Base-by-base conservation (phyloP, 352 stramenopile genomes). In the Phytophthora cryptogea region DNA sequence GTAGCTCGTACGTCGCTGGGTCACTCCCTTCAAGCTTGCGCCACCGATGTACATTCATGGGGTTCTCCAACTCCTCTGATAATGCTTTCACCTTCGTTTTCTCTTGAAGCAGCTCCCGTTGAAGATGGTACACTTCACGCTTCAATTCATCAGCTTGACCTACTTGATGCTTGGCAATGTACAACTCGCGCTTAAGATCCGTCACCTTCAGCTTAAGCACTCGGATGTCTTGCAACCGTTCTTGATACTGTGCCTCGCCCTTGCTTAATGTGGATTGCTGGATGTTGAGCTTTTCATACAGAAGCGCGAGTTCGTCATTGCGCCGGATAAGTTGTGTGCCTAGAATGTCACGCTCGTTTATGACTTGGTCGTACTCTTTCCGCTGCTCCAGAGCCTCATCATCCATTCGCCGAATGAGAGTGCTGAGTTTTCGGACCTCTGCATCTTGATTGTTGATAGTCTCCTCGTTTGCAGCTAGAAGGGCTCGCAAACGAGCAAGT, bases 231-330 rank as follows among this genome's bases (percentile, higher is more conserved):
- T 98, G 85, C 58, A 98, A 62, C 13, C 93, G 80, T 61, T 96
- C 88, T 27, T 92, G 81, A 73, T 98, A 98, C 70, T 97, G 89
- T 26, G 85, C 80, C 72, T 98, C 95, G 31, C 95, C 94, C 55
- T 97, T 97, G 39, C 75, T 84, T 27, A 98, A 78, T 16, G 91
- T 98, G 28, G 78, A 97, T 62, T 98, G 89, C 67, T 98, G 92
- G 36, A 99, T 97, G 74, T 98, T 98, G 44, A 99, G 89, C 70
- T 99, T 99, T 71, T 99, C 96, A 67, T 99, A 98, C 14, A 99
- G 67, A 33, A 98, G 74, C n/a, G 93, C 92, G 4, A 99, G 74
- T 70, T 99, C 96, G 63, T 99, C 94, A 64, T 98, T 98, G 41
- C 96, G 88, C 3, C 95, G 87, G 44, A 98, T 98, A 16, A 99